Percentiles rank a stretch among this genome's conserved stretches.
Conservation (phyloP, 2,329 filamentous ascomycete genomes). For the Hypomyces rosellus region DNA sequence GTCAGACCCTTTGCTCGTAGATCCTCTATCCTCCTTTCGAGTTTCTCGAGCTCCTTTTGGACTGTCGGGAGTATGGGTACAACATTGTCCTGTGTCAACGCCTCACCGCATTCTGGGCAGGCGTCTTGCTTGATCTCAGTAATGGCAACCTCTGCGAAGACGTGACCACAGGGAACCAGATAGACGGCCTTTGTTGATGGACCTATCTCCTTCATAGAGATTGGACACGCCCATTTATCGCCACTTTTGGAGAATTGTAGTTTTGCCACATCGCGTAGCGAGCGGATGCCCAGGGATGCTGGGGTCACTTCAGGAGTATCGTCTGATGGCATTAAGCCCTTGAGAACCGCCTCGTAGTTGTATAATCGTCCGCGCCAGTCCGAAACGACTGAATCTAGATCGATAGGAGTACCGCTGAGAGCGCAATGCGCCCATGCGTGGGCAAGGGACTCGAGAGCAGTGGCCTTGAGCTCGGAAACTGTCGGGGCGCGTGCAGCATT, state of each 20-base stretch:
- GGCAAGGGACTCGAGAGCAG: slow-evolving; percentile 73
- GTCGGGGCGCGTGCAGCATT: slow-evolving; percentile 79
- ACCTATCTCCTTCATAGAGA: slow-evolving; percentile 81
- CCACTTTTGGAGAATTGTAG: slow-evolving; percentile 57
- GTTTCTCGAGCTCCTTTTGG: slow-evolving; percentile 61
- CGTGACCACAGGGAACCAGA: slow-evolving; percentile 89
- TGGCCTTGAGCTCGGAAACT: slow-evolving; percentile 81
- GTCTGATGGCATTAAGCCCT: slow-evolving; percentile 51
- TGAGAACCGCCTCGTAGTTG: slow-evolving; percentile 86
- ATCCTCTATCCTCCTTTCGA: slow-evolving; percentile 61
- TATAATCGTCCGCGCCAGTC: slow-evolving; percentile 81
- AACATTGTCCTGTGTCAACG: slow-evolving; percentile 67
- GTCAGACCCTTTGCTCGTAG: slow-evolving; percentile 67
- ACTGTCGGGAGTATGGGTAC: slow-evolving; percentile 74
- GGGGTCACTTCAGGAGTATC: slow-evolving; percentile 47
- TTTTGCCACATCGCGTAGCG: slow-evolving; percentile 79
- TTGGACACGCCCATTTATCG: slow-evolving; percentile 72
- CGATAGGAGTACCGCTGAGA: slow-evolving; percentile 71
- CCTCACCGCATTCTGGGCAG: slow-evolving; percentile 67
- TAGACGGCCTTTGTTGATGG: slow-evolving; percentile 77
- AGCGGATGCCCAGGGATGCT: slow-evolving; percentile 58
- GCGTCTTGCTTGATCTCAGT: slow-evolving; percentile 63
- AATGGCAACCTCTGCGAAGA: slow-evolving; percentile 81
- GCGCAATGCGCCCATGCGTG: slow-evolving; percentile 87
- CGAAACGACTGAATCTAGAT: slow-evolving; percentile 67